A percentile compares a stretch with the other conserved stretches of the same genome.
phyloP scores from a whole-genome alignment of 78 protist genomes.

The Kipferlia bialata region DNA sequence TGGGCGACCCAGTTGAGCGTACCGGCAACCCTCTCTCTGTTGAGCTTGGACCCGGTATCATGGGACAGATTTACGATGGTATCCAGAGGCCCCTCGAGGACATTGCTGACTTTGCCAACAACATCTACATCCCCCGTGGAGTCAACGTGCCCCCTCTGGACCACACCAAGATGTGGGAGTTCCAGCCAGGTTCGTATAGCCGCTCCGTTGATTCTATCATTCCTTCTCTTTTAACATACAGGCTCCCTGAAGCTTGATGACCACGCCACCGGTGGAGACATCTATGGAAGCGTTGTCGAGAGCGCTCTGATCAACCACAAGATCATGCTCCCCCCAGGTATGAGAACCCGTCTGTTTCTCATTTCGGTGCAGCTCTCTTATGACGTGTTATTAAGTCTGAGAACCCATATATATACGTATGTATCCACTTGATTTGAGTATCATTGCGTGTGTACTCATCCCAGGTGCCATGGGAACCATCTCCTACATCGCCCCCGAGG shows the following conservation, averaged over 20 bases:
- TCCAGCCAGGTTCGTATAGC: slow-evolving; percentile 54
- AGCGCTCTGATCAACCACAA: slow-evolving; percentile 68
- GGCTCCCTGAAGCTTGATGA: slow-evolving; percentile 65
- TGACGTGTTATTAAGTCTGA: slow-evolving; percentile 3
- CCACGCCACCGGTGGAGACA: slow-evolving; percentile 82
- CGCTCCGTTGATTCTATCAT: too few species aligned
- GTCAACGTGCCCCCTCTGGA: slow-evolving; percentile 70
- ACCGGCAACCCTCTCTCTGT: slow-evolving; percentile 96
- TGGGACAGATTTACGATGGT: slow-evolving; percentile 94
- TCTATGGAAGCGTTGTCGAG: slow-evolving; percentile 80
- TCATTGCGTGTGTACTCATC: too few species aligned
- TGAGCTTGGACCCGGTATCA: slow-evolving; percentile 97
- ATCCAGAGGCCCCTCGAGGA: slow-evolving; percentile 97
- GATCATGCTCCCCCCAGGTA: slow-evolving; percentile 87
- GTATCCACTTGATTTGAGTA: too few species aligned
- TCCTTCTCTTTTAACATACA: too few species aligned
- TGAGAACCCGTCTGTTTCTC: too few species aligned
- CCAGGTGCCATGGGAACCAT: slow-evolving; percentile 59
- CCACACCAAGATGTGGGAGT: slow-evolving; percentile 59
- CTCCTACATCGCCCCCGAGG: slow-evolving; percentile 68
- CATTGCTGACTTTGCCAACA: slow-evolving; percentile 49
- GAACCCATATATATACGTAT: too few species aligned
- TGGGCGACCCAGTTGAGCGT: slow-evolving; percentile 95
- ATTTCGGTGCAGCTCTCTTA: slow-evolving; percentile 18
- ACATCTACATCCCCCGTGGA: slow-evolving; percentile 94